Evolutionary conservation across 345 rosid species (phyloP), one percentile per base, ranked within the genome.

Genomic region (Aegle marmelos): DNA sequence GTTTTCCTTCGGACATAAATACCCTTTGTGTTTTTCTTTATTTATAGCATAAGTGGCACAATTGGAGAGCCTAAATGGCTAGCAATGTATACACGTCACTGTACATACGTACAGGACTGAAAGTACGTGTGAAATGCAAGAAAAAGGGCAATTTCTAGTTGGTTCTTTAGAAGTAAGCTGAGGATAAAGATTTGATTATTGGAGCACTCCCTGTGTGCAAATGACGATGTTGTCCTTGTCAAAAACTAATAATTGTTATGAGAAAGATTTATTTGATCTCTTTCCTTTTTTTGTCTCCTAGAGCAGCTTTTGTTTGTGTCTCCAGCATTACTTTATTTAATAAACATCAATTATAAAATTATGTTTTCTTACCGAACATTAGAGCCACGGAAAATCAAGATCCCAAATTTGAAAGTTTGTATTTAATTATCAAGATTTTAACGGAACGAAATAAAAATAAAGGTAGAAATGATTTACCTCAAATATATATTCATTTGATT

Each of bases 1-100:
- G 24, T 24, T 48, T 22, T 14, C 19, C 9, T 66, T 30, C 33
- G 41, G 80, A 76, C 83, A 8, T n/a, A n/a, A 53, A 74, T 79
- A 62, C 70, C 84, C 82, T 61, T 56, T 6, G 2, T 6, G 7
- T 30, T 28, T 28, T 57, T 56, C 7, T 7, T 1, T 45, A 45
- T 2, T 72, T 37, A 78, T 73, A 65, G 57, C 81, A 59, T 27
- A 25, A 53, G 36, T 37, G 54, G 65, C 79, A 62, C 30, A 7
- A 16, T 5, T 75, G 9, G 7, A 33, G 1, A 48, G 10, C 45
- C 8, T 45, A 4, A 54, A 67, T 33, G 72, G 25, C 50, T 48
- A 56, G 36, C 24, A 48, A 59, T 11, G 24, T 41, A 21, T 16
- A 11, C 17, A 45, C 56, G 36, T 27, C 77, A 48, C 37, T 7